Evolutionary conservation across 176 grass and related monocot species (phyloP), one percentile per base, ranked within the genome.

Genomic region (Eremochloa ophiuroides): DNA sequence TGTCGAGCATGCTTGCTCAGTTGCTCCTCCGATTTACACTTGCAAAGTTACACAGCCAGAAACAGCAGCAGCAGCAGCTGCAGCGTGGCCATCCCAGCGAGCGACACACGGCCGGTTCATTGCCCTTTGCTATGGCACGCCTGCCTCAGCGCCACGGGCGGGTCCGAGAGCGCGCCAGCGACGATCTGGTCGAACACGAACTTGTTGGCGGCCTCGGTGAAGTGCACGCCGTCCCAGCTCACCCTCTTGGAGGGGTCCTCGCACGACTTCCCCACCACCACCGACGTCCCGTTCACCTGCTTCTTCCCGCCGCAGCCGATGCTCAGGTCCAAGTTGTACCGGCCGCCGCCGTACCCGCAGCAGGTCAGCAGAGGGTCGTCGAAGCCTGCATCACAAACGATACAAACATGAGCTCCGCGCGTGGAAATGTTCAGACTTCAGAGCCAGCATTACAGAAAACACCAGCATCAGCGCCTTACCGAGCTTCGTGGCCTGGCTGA

Each of bases 181-280:
- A 66, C 79, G 47, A 84, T 89, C 85, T 91, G 89, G 37, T 91
- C 87, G 38, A 92, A 97, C 69, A 97, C 86, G 29, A 89, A 97
- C 74, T 87, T 94, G 86, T 97, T 97, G 15, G 91, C 94, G 0
- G 91, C 91, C 86, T 97, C 89, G 0, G 91, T 92, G 76, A 89
- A 97, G 91, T 97, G 94, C 53, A 91, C 83, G 31, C 94, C 94
- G 62, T 97, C 94, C 94, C 94, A 97, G 85, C 79, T 91, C 56
- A 94, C 91, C 83, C 92, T 84, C 80, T 72, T 97, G 35, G 60
- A 82, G 18, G 92, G 92, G 38, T 95, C 75, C n/a, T 80, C 23
- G 47, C 95, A 98, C 18, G 95, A 81, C 12, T 84, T 88, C 12
- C 90, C 92, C 42, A 89, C 17, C 44, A 92, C 22, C 47, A 98